Evolutionary conservation across 257 asterid species (phyloP).

Genomic region (Echium plantagineum): DNA sequence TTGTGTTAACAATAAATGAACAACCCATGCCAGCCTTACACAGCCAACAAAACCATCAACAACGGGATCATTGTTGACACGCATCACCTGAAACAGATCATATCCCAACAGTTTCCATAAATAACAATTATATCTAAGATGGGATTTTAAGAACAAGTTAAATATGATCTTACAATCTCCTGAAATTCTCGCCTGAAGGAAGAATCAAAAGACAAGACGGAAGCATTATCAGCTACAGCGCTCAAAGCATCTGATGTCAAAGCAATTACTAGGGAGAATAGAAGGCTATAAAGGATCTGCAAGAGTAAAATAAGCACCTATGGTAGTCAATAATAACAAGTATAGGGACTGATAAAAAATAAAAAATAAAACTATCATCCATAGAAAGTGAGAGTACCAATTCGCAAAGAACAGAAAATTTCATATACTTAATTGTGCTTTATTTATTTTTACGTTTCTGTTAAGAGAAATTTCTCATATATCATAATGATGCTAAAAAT

Average conservation of each 20-base stretch:
- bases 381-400: background rate
- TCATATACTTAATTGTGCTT: background rate
- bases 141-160: constrained; percentile 4
- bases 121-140: background rate
- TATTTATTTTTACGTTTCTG: too few species aligned
- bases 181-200: constrained; percentile 76
- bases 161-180: constrained; percentile 57
- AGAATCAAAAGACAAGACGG: constrained; percentile 62
- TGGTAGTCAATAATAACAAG: constrained; percentile 7
- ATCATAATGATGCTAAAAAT: background rate
- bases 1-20: constrained; percentile 69
- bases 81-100: constrained; percentile 62
- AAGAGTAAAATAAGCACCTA: constrained; percentile 8
- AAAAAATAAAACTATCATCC: background rate
- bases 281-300: constrained; percentile 86
- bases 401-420: too few species aligned
- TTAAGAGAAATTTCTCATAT: too few species aligned
- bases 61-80: constrained; percentile 51
- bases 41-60: constrained; percentile 84
- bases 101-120: background rate
- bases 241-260: constrained; percentile 89
- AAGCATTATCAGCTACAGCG: constrained; percentile 42
- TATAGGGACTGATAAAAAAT: too few species aligned
- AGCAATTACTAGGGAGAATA: constrained; percentile 76
- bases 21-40: constrained; percentile 87